Evolutionary conservation across 2,329 filamentous ascomycete genomes (phyloP), one percentile per base, ranked within the genome.

Genomic region (Epichloe sp.): DNA sequence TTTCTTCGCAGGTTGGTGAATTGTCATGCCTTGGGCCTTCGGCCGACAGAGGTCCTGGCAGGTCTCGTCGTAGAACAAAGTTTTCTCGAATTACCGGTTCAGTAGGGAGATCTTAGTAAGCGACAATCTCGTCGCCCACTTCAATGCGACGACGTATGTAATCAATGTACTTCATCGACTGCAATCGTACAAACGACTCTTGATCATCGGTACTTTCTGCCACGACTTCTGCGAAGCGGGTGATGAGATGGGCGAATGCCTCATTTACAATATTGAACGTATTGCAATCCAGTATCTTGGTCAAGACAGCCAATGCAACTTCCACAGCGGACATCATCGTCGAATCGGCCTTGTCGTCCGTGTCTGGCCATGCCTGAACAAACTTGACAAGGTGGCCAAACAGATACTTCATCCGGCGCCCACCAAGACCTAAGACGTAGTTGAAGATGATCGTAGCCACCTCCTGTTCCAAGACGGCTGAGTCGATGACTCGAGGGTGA

Each of bases 1-100:
- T 74, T 54, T 79, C 76, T 14, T 68, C 58, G 1, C 60, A 55
- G 0, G 75, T 78, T 0, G 76, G 76, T 41, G 79, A 56, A 53
- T 78, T 79, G 56, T 77, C 69, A 52, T 79, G 75, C 6, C 73
- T 64, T 48, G 55, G 56, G 7, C 67, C 62, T 37, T 56, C 54
- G 14, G 54, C 50, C 3, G 66, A 68, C 1, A 68, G 56, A 3
- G 42, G 44, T 3, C 66, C 66, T 5, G 69, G 63, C 21, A 71
- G 52, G 53, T 69, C 61, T 52, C 58, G 58, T 4, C 54, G 54
- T 2, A 68, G 51, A 2, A 62, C 52, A 44, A 68, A 69, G 7
- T 60, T 54, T 14, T 64, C 60, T 19, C 58, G 59, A 7, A 42
- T 15, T 26, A 54, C 5, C 36, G 52, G 11, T 11, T 23, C 54